Conservation (phyloP, 371 early-diverging fungal genomes). For the Apophysomyces trapeziformis region DNA sequence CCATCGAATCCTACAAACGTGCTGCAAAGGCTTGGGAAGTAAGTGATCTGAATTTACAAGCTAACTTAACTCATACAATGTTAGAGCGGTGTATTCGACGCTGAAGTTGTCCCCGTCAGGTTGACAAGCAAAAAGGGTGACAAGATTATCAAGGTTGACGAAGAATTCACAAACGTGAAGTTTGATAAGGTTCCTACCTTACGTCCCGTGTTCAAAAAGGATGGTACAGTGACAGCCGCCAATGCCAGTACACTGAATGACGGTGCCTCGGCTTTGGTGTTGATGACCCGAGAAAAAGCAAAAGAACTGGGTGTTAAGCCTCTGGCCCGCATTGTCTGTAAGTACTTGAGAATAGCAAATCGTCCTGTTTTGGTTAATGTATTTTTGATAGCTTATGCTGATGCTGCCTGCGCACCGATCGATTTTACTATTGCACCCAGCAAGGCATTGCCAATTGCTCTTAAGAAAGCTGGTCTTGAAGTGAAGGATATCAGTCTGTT, state of each 20-base stretch:
- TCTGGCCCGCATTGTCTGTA: conserved; percentile 74
- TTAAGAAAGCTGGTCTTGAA: conserved; percentile 75
- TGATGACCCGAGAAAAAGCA: conserved; percentile 83
- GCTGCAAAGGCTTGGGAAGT: conserved; percentile 84
- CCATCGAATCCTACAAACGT: conserved; percentile 83
- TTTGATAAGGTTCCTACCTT: conserved; percentile 63
- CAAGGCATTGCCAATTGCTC: conserved; percentile 89
- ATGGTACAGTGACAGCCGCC: conserved; percentile 92
- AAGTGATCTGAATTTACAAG: background rate
- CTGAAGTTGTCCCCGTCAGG: conserved; percentile 88
- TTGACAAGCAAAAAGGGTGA: conserved; percentile 81
- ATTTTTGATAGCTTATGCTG: conserved; percentile 60
- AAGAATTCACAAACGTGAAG: conserved; percentile 84
- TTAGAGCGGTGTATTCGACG: conserved; percentile 67
- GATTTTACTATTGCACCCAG: conserved; percentile 96
- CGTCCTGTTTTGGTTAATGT: background rate
- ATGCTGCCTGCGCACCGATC: conserved; percentile 86
- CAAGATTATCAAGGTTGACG: conserved; percentile 76
- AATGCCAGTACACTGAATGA: conserved; percentile 95
- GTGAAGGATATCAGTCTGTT: conserved; percentile 79
- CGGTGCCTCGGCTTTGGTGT: conserved; percentile 94
- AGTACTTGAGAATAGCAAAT: conserved; percentile 23
- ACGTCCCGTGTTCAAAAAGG: conserved; percentile 66
- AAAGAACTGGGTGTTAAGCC: conserved; percentile 80
- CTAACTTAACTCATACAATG: background rate